Evolutionary conservation across 2,329 filamentous ascomycete species (phyloP), one percentile per base, ranked within the genome.

Genomic region (Aspergillus amoenus): DNA sequence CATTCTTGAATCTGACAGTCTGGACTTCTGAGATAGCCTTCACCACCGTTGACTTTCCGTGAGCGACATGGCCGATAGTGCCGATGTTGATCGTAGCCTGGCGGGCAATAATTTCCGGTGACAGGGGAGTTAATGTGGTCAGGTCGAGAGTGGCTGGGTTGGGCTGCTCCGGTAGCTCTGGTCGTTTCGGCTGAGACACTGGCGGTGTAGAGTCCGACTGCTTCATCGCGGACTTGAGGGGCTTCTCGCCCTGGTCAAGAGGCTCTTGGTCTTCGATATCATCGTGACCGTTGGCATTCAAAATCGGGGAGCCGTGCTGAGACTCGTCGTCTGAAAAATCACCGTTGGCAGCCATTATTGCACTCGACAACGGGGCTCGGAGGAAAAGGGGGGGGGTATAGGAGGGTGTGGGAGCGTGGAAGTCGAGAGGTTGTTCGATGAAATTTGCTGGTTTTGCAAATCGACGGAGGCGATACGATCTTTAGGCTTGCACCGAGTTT

Each of bases 41-140:
- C 70, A 99, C 94, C 50, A 99, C 94, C 21, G 94, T 99, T 61
- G 91, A 96, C 78, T 97, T 97, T 74, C 93, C 93, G 89, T 97
- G 93, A 73, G 94, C 94, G 83, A 97, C 93, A 77, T 97, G 94
- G 56, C 93, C 93, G 77, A 99, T 97, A 61, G 94, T 97, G 64
- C 93, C 94, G 69, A 97, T 97, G 80, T 97, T 97, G 83, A 97
- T 97, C 56, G 94, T 99, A 55, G 94, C 94, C 84, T 99, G 94
- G 70, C 94, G 86, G 61, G 92, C 91, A 73, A 99, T 99, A 73
- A 99, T 97, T 76, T 97, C 93, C 65, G 93, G 92, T 15, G 93
- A 95, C 68, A 97, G 82, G 57, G 94, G 93, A 65, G 84, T 91
- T 68, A 99, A 82, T 52, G 79, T 85, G 65, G 85, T 84, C 70